Evolutionary conservation across 1,284 basidiomycete species (phyloP).

Genomic region (Lentinus polychrous): DNA sequence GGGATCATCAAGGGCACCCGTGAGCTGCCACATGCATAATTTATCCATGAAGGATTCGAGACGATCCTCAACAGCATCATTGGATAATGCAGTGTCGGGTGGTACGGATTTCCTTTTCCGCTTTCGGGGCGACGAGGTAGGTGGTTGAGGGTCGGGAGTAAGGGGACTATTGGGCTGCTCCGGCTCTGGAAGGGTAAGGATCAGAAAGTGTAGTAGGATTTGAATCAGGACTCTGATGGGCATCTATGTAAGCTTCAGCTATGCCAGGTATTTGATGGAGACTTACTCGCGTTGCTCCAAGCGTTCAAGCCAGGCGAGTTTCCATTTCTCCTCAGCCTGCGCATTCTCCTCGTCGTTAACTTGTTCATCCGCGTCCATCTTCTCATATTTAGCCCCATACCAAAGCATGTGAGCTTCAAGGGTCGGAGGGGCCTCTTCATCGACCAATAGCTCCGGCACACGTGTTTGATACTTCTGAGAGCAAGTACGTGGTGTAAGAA

Average conservation of each 20-base stretch:
- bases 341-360: conserved; percentile 21
- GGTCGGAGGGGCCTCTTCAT: conserved; percentile 52
- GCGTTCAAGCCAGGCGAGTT: conserved; percentile 46
- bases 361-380: conserved; percentile 25
- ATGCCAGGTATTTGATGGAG: background rate
- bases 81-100: conserved; percentile 15
- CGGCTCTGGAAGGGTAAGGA: conserved; percentile 53
- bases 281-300: conserved; percentile 71
- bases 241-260: background rate
- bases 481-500: conserved; percentile 49
- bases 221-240: conserved; percentile 60
- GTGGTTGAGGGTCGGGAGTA: conserved; percentile 10
- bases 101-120: conserved; percentile 25
- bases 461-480: conserved; percentile 58
- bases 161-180: conserved; percentile 9
- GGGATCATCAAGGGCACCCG: conserved; percentile 32
- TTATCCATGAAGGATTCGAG: conserved; percentile 73
- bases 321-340: conserved; percentile 42
- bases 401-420: conserved; percentile 69
- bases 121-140: conserved; percentile 26
- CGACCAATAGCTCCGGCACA: conserved; percentile 48
- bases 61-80: conserved; percentile 35
- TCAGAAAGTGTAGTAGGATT: conserved; percentile 58
- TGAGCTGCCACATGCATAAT: conserved; percentile 67
- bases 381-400: conserved; percentile 58